These are phyloP conservation scores for Scheffersomyces stipitis DNA, from an alignment of 805 yeast genomes.

Conservation along the genomic window DNA sequence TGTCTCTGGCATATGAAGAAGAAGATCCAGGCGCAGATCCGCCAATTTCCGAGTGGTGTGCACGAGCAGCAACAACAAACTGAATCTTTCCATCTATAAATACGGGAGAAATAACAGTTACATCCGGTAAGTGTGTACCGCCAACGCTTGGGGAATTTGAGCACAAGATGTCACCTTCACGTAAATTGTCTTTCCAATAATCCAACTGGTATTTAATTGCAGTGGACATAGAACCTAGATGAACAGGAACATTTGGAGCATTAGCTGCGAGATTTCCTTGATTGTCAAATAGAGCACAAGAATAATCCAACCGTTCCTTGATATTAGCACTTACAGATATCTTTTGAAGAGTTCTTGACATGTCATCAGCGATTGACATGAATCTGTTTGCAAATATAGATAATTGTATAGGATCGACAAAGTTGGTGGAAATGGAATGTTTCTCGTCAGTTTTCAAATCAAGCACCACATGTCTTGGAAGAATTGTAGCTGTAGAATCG, in stretches of 20 bases:
- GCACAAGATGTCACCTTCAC: slow-evolving; percentile 72
- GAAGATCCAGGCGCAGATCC: slow-evolving; percentile 20
- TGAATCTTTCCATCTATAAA: slow-evolving; percentile 13
- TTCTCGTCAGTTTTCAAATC: slow-evolving; percentile 20
- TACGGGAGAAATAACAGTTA: slow-evolving; percentile 26
- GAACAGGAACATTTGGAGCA: slow-evolving; percentile 89
- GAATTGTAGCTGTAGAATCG: slow-evolving; percentile 51
- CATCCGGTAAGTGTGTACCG: slow-evolving; percentile 84
- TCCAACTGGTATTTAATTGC: slow-evolving; percentile 67
- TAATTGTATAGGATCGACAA: slow-evolving; percentile 65
- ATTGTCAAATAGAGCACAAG: slow-evolving; percentile 79
- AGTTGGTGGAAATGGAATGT: slow-evolving; percentile 4
- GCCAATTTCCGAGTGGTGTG: slow-evolving; percentile 26
- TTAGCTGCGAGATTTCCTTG: slow-evolving; percentile 81
- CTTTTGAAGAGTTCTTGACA: slow-evolving; percentile 78
- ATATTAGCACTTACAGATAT: slow-evolving; percentile 82
- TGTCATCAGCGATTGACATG: slow-evolving; percentile 63
- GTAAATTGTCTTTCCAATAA: slow-evolving; percentile 61
- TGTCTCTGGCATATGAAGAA: slow-evolving; percentile 17
- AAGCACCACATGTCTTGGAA: slow-evolving; percentile 63
- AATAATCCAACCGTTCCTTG: slow-evolving; percentile 78
- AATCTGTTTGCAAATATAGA: slow-evolving; percentile 82
- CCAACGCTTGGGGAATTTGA: slow-evolving; percentile 82
- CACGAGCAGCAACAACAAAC: slow-evolving; percentile 19
- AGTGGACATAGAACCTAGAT: slow-evolving; percentile 82